These are phyloP conservation scores for Arabidopsis lyrata DNA, from an alignment of 441 rosid species.

Conservation along the genomic window DNA sequence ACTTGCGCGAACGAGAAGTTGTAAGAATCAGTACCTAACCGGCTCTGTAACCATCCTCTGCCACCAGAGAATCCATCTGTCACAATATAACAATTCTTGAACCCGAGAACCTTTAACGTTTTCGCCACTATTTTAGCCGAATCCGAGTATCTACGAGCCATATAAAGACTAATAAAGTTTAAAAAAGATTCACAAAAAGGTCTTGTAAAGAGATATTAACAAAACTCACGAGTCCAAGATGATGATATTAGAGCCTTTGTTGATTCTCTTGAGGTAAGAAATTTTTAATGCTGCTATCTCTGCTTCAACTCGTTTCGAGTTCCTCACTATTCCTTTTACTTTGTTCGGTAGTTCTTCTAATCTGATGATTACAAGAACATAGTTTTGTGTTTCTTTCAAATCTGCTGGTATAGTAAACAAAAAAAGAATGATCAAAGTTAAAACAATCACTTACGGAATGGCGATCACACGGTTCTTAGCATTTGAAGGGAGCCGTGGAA, in stretches of 20 bases:
- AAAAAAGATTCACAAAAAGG: neutral
- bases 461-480: slow-evolving; percentile 79
- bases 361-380: slow-evolving; percentile 45
- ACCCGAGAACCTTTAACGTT: slow-evolving; percentile 72
- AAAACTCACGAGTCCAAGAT: slow-evolving; percentile 85
- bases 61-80: slow-evolving; percentile 87
- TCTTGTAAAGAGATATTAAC: slow-evolving; percentile 5
- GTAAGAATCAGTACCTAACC: slow-evolving; percentile 83
- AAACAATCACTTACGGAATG: slow-evolving; percentile 66
- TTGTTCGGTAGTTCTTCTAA: slow-evolving; percentile 85
- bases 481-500: slow-evolving; percentile 87
- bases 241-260: slow-evolving; percentile 79
- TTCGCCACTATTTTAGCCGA: slow-evolving; percentile 79
- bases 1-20: slow-evolving; percentile 69
- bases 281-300: slow-evolving; percentile 89
- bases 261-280: slow-evolving; percentile 80
- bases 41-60: slow-evolving; percentile 89
- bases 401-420: neutral
- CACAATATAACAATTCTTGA: slow-evolving; percentile 77
- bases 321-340: slow-evolving; percentile 72
- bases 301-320: slow-evolving; percentile 77
- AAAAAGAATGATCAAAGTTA: neutral
- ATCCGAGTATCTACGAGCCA: slow-evolving; percentile 66
- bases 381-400: neutral
- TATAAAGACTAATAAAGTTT: neutral